Percentiles rank a stretch among this genome's conserved stretches.
Conservation (phyloP, 169 alveolate species). For the Miamiensis avidus region DNA sequence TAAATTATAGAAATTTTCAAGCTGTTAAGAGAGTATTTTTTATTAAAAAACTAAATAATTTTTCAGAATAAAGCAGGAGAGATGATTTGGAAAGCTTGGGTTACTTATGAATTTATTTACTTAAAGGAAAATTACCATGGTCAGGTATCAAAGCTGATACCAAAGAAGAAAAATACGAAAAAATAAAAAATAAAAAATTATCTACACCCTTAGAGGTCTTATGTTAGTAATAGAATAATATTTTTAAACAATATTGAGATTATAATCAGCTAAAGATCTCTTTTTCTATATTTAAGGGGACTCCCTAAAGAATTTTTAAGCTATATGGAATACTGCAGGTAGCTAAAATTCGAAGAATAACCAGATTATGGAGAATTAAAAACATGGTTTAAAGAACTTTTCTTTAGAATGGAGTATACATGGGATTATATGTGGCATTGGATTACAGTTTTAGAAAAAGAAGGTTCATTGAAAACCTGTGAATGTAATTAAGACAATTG, state of each 20-base stretch:
- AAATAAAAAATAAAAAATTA: constrained; percentile 70
- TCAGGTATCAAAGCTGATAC: constrained; percentile 69
- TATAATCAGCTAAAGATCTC: neutral
- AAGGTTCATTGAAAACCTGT: neutral
- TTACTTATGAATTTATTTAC: constrained; percentile 59
- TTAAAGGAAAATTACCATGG: constrained; percentile 73
- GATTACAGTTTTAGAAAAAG: neutral
- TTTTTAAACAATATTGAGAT: too few species aligned
- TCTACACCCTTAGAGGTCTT: constrained; percentile 65
- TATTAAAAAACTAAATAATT: neutral
- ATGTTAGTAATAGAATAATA: constrained; percentile 24
- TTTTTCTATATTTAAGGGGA: neutral
- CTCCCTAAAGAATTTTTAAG: constrained; percentile 83
- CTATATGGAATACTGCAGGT: constrained; percentile 93
- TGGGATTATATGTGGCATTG: constrained; percentile 41
- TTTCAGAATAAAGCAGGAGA: constrained; percentile 68
- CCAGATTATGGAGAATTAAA: constrained; percentile 96
- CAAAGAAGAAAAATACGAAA: constrained; percentile 69
- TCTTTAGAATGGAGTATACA: constrained; percentile 77
- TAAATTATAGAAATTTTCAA: neutral
- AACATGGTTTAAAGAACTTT: constrained; percentile 94
- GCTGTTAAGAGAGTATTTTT: neutral
- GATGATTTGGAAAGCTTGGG: constrained; percentile 77
- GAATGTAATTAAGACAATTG: neutral
- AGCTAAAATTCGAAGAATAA: constrained; percentile 94